These are phyloP conservation scores for Ziziphus jujuba DNA, from an alignment of 306 rosid genomes.

Conservation along the genomic window DNA sequence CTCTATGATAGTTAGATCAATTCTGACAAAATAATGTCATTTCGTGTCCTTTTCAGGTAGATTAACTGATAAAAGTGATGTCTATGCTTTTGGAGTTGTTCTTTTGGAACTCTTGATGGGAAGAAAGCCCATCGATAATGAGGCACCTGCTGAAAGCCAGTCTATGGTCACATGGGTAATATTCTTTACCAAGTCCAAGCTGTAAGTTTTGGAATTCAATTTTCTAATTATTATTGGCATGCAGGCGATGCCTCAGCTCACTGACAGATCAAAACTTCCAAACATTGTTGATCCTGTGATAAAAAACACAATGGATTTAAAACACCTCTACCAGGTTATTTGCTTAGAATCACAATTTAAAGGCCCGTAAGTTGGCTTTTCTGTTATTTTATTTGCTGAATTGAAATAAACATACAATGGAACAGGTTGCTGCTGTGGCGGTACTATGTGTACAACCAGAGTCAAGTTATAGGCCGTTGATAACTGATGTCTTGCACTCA, in stretches of 20 bases:
- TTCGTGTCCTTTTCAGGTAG: slow-evolving; percentile 50
- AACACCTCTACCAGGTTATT: slow-evolving; percentile 87
- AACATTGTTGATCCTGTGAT: slow-evolving; percentile 76
- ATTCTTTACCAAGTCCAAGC: slow-evolving; percentile 2
- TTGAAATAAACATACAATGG: slow-evolving; percentile 14
- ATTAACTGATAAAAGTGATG: slow-evolving; percentile 88
- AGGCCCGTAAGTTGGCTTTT: slow-evolving; percentile 9
- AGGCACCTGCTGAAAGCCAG: slow-evolving; percentile 51
- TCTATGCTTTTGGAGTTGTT: slow-evolving; percentile 87
- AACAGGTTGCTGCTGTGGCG: slow-evolving; percentile 96
- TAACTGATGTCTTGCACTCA: slow-evolving; percentile 88
- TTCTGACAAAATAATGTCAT: neutral
- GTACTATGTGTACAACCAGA: slow-evolving; percentile 90
- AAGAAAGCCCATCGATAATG: slow-evolving; percentile 64
- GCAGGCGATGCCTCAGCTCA: slow-evolving; percentile 95
- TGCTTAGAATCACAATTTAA: slow-evolving; percentile 10
- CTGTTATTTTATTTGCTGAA: slow-evolving; percentile 1
- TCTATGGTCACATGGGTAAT: slow-evolving; percentile 84
- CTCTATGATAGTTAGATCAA: neutral
- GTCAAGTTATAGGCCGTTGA: slow-evolving; percentile 85
- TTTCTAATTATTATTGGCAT: slow-evolving; percentile 18
- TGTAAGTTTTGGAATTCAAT: slow-evolving; percentile 1
- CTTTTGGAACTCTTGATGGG: slow-evolving; percentile 84
- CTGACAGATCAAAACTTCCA: slow-evolving; percentile 83
- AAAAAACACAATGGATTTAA: slow-evolving; percentile 80